Percentiles rank a stretch among this genome's conserved stretches.
These are phyloP conservation scores for Stephania yunnanensis DNA, from an alignment of 164 flowering plant genomes.

Conservation along the genomic window DNA sequence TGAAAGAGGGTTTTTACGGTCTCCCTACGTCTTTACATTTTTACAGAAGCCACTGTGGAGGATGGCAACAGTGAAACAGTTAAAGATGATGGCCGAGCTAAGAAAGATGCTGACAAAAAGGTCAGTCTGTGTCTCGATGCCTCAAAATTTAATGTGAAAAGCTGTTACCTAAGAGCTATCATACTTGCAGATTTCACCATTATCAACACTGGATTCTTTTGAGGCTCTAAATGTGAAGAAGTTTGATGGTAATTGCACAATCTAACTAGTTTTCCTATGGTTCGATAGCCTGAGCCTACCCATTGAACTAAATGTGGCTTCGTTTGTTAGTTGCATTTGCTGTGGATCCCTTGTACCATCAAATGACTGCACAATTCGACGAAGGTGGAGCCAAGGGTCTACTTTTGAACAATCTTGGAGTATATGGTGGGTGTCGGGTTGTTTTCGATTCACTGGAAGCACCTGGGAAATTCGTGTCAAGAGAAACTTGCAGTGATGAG, in stretches of 20 bases:
- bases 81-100: slow-evolving; percentile 39
- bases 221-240: slow-evolving; percentile 91
- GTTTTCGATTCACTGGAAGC: slow-evolving; percentile 88
- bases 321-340: slow-evolving; percentile 70
- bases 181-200: slow-evolving; percentile 68
- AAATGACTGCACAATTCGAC: slow-evolving; percentile 95
- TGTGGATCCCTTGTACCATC: slow-evolving; percentile 95
- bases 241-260: slow-evolving; percentile 64
- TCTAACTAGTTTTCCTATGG: not conserved
- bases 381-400: slow-evolving; percentile 99
- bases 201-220: slow-evolving; percentile 84
- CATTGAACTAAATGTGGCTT: not conserved
- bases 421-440: slow-evolving; percentile 82
- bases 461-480: slow-evolving; percentile 57
- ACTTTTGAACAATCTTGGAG: slow-evolving; percentile 86
- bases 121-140: slow-evolving; percentile 25
- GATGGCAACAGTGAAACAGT: slow-evolving; percentile 29
- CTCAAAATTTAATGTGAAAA: slow-evolving; percentile 1
- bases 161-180: slow-evolving; percentile 15
- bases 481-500: slow-evolving; percentile 25
- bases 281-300: not conserved
- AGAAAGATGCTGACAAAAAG: slow-evolving; percentile 69
- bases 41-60: slow-evolving; percentile 34
- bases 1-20: not conserved
- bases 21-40: slow-evolving; percentile 9